phyloP scores from a whole-genome alignment of 1,284 basidiomycete species.

The Ganoderma multipileum region DNA sequence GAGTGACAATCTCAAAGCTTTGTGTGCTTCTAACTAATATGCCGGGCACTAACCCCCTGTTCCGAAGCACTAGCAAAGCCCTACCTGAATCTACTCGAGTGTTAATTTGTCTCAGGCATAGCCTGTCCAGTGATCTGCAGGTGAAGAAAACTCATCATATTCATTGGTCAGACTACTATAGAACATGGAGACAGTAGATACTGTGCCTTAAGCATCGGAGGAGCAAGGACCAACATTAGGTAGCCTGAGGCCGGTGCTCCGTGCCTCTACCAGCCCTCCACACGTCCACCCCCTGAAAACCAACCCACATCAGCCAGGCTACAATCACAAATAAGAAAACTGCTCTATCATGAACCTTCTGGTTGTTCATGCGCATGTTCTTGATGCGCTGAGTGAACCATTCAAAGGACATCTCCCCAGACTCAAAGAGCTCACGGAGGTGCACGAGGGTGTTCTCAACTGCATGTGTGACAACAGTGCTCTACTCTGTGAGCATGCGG shows the following conservation, averaged over 20 bases:
- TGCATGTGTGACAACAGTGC: slow-evolving; percentile 35
- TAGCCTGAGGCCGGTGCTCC: slow-evolving; percentile 23
- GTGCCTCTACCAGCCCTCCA: slow-evolving; percentile 30
- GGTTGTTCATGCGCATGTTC: slow-evolving; percentile 36
- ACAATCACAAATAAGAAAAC: background rate
- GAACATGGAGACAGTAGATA: too few relatives aligned
- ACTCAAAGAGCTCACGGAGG: slow-evolving; percentile 22
- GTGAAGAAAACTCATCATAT: too few relatives aligned
- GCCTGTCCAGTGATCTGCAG: too few relatives aligned
- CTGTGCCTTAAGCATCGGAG: too few relatives aligned
- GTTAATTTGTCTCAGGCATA: too few relatives aligned
- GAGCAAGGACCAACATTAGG: background rate
- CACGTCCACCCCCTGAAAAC: slow-evolving; percentile 4
- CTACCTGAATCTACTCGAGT: too few relatives aligned
- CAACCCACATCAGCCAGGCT: background rate
- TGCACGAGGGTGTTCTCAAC: slow-evolving; percentile 22
- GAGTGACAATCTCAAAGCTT: too few relatives aligned
- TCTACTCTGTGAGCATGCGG: slow-evolving; percentile 32
- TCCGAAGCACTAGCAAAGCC: too few relatives aligned
- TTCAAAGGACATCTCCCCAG: slow-evolving; percentile 32
- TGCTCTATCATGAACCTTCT: slow-evolving; percentile 22
- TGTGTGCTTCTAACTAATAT: too few relatives aligned
- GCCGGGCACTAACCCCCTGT: too few relatives aligned
- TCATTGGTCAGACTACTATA: too few relatives aligned
- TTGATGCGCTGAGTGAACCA: slow-evolving; percentile 39